These are phyloP conservation scores for Wilcoxina mikolae DNA, from an alignment of 495 filamentous ascomycete genomes.

Conservation along the genomic window DNA sequence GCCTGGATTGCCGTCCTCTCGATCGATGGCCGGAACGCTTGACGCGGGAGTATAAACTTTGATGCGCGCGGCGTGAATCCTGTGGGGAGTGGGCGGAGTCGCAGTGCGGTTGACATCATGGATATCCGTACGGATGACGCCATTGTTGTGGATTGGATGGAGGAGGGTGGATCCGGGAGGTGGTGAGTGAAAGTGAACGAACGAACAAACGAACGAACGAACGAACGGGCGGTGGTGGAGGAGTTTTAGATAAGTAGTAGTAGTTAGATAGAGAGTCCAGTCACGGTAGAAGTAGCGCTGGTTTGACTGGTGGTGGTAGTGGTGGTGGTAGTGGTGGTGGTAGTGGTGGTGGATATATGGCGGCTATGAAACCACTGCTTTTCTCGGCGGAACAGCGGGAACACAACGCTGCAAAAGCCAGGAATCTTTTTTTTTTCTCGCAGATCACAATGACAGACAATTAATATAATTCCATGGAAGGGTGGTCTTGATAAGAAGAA, in stretches of 20 bases:
- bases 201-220: conserved; percentile 9
- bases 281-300: no score
- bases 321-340: not conserved
- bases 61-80: conserved; percentile 14
- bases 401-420: no score
- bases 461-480: no score
- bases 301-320: not conserved
- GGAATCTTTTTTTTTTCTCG: no score
- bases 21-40: conserved; percentile 13
- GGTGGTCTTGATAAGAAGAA: no score
- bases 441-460: no score
- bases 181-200: conserved; percentile 1
- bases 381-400: no score
- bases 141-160: not conserved
- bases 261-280: no score
- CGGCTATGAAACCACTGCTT: no score
- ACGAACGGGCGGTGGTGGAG: not conserved
- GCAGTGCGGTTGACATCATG: conserved; percentile 19
- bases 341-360: no score
- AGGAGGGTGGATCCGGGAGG: not conserved
- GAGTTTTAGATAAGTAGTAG: no score
- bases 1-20: conserved; percentile 11
- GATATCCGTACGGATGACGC: conserved; percentile 3
- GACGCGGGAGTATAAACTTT: conserved; percentile 18
- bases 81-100: conserved; percentile 15